Percentiles rank a stretch among this genome's conserved stretches.
Evolutionary conservation across 352 stramenopile genomes (phyloP).

Genomic region (Peronospora destructor): DNA sequence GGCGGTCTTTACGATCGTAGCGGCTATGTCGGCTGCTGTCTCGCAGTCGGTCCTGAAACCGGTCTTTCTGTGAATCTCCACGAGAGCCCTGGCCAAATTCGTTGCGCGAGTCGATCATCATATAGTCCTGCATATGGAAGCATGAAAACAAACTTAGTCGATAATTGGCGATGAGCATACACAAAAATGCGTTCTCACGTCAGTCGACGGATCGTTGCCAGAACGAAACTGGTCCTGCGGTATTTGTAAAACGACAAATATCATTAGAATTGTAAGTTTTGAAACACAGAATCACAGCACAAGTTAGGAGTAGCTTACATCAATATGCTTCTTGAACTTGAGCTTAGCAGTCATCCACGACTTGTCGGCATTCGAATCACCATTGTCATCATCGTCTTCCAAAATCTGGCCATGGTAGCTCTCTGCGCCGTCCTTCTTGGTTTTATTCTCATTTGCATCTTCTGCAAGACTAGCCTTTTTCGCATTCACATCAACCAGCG

Average conservation of each 20-base stretch:
- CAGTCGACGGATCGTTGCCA: constrained; percentile 39
- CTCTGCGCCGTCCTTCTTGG: constrained; percentile 6
- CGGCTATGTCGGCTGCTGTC: constrained; percentile 10
- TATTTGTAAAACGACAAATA: constrained; percentile 7
- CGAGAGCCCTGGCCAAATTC: constrained; percentile 10
- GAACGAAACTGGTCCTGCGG: constrained; percentile 67
- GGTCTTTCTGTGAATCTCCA: constrained; percentile 16
- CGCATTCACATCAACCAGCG: constrained; percentile 38
- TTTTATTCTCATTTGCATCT: constrained; percentile 5
- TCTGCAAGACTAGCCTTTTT: constrained; percentile 4
- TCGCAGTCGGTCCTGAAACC: constrained; percentile 8
- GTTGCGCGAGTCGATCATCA: constrained; percentile 59
- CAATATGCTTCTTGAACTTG: constrained; percentile 87
- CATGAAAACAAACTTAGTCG: background rate
- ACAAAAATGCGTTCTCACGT: constrained; percentile 31
- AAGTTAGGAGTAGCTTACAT: constrained; percentile 32
- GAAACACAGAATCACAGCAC: background rate
- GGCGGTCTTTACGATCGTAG: constrained; percentile 9
- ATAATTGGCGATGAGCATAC: background rate
- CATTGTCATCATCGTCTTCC: constrained; percentile 35
- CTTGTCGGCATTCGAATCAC: constrained; percentile 37
- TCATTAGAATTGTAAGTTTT: constrained; percentile 1
- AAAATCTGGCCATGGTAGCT: constrained; percentile 67
- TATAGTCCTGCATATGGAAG: constrained; percentile 46
- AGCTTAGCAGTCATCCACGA: constrained; percentile 85